Base-by-base conservation (phyloP, 2,329 filamentous ascomycete genomes). In the Epichloe sibirici region DNA sequence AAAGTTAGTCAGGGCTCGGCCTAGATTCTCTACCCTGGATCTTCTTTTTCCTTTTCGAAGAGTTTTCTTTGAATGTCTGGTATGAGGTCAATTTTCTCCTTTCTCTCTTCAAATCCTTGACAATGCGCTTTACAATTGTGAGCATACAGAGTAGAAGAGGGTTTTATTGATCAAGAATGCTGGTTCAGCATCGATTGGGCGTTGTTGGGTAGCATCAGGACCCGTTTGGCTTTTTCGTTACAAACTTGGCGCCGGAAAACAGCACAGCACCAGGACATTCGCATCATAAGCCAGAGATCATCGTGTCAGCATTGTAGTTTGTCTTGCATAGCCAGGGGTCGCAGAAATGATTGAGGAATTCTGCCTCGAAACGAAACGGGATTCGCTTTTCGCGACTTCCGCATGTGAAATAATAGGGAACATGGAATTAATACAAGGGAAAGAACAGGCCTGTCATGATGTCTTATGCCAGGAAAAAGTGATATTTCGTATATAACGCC, bases 201-300 rank as follows among this genome's bases (percentile, higher is more conserved):
- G 45, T 53, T 46, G 43, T 53, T 49, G 43, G 43, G 51, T 25
- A 45, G 51, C 40, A 53, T 49, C 34, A 42, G 23, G 17, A 53
- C 31, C 21, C 21, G 37, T 34, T 35, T 23, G 21, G 25, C 35
- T 21, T 25, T 49, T 38, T 31, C n/a, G 8, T 43, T 34, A 45
- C 31, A 25, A 13, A 25, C 48, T 37, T 37, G 37, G 48, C 31
- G 44, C 45, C 35, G 43, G 51, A 34, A 53, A 17, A 53, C 44
- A 50, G 48, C 13, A 53, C 48, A 28, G 48, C 52, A 35, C 48
- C 42, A 17, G 25, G 12, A 38, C 12, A 38, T 47, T 6, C 42
- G 45, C 37, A 48, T 52, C 37, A 42, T 47, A 38, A 44, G 45
- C 25, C 35, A 34, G 44, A n/a, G 11, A 45, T 25, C 23, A 45